Base-by-base conservation (phyloP, 2,329 filamentous ascomycete genomes). In the Gyromitra esculenta region DNA sequence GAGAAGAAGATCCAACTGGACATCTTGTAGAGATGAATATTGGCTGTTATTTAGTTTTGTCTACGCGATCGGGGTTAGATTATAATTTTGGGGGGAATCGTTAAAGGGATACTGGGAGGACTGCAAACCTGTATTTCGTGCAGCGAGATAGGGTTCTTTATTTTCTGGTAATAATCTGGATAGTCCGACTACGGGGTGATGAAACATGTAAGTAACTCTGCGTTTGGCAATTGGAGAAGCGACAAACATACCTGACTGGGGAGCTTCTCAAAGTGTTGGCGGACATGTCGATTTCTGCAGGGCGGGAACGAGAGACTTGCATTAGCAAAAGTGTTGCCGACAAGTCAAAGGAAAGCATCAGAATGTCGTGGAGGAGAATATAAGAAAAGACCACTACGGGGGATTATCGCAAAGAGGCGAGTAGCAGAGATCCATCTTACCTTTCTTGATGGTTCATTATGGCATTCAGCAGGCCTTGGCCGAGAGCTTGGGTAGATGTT, bases 121-220 rank as follows among this genome's bases (percentile, higher is more conserved):
- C 6, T 52, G 56, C 60, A 15, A 67, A 80, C 79, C 78, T 77
- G 76, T 25, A 80, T 80, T 31, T 80, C 79, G 15, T 74, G 66
- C 41, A 80, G 69, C 9, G 78, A 79, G 31, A 80, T 80, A 15
- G 79, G 79, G 5, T 68, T 71, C 41, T 60, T 72, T 35, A 80
- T 79, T 73, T 80, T 79, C 59, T 71, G 66, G 60, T 80, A 80
- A 71, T 80, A 80, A 56, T 80, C 79, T 8, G 79, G 79, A 31
- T 78, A 79, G 43, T 71, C 65, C 13, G 71, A 73, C 77, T 79
- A 21, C 35, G 45, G 41, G 25, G 25, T 56, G 35, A 60, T 57
- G 68, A 35, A 68, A 73, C 65, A 56, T 57, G 48, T 66, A 15
- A 77, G 65, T 64, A 43, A 41, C 62, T 50, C 45, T 13, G 37